Evolutionary conservation across 1,284 basidiomycete genomes (phyloP).

Genomic region (Fomitiporia mediterranea): DNA sequence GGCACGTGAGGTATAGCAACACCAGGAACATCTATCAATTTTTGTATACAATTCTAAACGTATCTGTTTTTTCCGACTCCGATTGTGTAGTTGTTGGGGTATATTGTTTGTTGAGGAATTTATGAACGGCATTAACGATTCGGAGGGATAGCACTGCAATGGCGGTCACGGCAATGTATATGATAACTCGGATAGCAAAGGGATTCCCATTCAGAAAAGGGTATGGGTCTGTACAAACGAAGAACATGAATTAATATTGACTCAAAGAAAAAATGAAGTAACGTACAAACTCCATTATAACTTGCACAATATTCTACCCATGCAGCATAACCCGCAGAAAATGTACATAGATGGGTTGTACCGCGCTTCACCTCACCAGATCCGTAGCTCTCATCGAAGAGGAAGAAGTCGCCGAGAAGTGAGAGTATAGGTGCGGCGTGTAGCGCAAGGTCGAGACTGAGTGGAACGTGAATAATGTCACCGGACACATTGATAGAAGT

Average conservation of each 20-base stretch:
- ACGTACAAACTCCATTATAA: slow-evolving; percentile 60
- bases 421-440: slow-evolving; percentile 61
- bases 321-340: slow-evolving; percentile 49
- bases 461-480: slow-evolving; percentile 46
- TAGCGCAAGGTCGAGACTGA: slow-evolving; percentile 59
- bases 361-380: slow-evolving; percentile 38
- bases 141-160: slow-evolving; percentile 58
- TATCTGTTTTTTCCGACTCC: too few relatives aligned
- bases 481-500: too few relatives aligned
- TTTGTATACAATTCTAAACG: too few relatives aligned
- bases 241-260: not conserved
- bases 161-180: slow-evolving; percentile 51
- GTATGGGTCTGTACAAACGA: slow-evolving; percentile 64
- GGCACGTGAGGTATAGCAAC: too few relatives aligned
- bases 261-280: not conserved
- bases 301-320: slow-evolving; percentile 70
- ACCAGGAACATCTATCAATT: too few relatives aligned
- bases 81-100: too few relatives aligned
- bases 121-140: slow-evolving; percentile 45
- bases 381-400: slow-evolving; percentile 59
- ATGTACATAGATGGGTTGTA: slow-evolving; percentile 44
- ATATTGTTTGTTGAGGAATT: too few relatives aligned
- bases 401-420: slow-evolving; percentile 66
- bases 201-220: slow-evolving; percentile 70
- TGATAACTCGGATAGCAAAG: slow-evolving; percentile 47